Base-by-base conservation (phyloP, 352 stramenopile genomes). In the Phytophthora quininea region DNA sequence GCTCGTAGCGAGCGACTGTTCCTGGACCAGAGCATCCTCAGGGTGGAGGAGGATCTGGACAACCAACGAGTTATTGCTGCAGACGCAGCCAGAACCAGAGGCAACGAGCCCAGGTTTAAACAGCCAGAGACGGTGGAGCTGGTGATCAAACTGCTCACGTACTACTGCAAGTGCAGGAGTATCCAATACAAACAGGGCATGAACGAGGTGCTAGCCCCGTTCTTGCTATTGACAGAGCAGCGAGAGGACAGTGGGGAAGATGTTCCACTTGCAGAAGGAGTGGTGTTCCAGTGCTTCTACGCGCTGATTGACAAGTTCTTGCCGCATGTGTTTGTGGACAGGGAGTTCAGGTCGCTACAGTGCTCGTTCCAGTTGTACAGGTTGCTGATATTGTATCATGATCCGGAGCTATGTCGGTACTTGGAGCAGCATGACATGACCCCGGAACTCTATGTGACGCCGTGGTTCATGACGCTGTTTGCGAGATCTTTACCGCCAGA, bases 401-500 rank as follows among this genome's bases (percentile, higher is more conserved):
- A 97, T 73, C 93, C 93, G 1, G 79, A 83, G 64, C 71, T 98
- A 11, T 96, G 89, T 52, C 82, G 90, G 48, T 92, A 82, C 59
- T 65, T 98, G 14, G 93, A 98, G 65, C 82, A 95, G 67, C 84
- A 97, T 61, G 85, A 96, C 38, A 93, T 98, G 88, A 95, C 86
- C 7, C 93, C 93, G 5, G 93, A 98, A 62, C 74, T 98, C 2
- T 98, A 98, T 66, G 90, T 96, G 5, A 98, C 91, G 37, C 92
- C 92, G 19, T 98, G 92, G 93, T 97, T 98, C 69, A 96, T 98
- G 80, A 98, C 93, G 67, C 78, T 98, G 2, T 97, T 98, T 76
- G 89, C 93, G 29, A 78, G 90, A 27, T 95, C 84, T 9, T 63
- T 97, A 33, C 69, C 81, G 29, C 82, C 80, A 0, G 78, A 91